These are phyloP conservation scores for Eucalyptus sp. DNA, from an alignment of 345 rosid species.

Conservation along the genomic window DNA sequence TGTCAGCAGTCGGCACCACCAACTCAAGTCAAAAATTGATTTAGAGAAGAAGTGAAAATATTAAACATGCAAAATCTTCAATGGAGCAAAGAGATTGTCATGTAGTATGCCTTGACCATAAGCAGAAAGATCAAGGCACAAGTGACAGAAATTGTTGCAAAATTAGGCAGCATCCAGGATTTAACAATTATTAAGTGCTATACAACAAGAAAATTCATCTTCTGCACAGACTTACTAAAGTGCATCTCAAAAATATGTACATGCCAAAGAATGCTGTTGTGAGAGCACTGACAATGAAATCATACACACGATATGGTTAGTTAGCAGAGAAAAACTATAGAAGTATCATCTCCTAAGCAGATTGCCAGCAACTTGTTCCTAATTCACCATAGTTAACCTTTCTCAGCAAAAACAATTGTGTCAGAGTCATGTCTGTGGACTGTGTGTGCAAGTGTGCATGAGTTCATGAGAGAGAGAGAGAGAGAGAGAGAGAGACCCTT, in stretches of 20 bases:
- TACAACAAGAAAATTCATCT: background rate
- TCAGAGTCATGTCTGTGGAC: background rate
- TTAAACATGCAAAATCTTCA: background rate
- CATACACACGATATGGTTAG: background rate
- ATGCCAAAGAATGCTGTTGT: background rate
- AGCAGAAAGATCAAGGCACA: background rate
- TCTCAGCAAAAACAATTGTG: background rate
- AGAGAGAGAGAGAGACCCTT: constrained; percentile 43
- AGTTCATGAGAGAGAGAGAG: background rate
- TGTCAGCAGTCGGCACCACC: background rate
- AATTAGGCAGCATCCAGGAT: background rate
- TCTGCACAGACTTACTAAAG: background rate
- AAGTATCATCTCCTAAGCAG: background rate
- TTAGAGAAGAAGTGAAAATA: background rate
- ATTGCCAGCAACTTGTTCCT: background rate
- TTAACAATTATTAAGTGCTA: background rate
- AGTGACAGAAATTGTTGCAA: background rate
- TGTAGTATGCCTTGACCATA: background rate
- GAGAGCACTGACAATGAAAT: background rate
- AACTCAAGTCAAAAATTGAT: background rate
- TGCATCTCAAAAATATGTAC: background rate
- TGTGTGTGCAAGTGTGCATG: background rate
- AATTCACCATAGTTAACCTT: background rate
- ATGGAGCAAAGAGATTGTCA: background rate
- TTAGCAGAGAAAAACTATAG: background rate